These are phyloP conservation scores for Pseudogymnoascus sp. DNA, from an alignment of 2,329 filamentous ascomycete species.

Conservation along the genomic window DNA sequence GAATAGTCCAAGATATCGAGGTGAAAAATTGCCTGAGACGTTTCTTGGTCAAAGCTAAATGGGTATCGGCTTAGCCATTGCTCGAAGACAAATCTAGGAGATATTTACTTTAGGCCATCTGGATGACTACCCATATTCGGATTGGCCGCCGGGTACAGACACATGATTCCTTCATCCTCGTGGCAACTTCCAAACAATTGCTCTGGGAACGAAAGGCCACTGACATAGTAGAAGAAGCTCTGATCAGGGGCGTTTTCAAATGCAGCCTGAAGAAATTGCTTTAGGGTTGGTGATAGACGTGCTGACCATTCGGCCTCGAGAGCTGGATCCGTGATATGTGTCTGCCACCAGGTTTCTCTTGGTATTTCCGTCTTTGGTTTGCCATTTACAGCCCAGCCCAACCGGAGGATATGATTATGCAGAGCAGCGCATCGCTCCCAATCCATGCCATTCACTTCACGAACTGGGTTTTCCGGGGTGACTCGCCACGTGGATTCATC, in stretches of 20 bases:
- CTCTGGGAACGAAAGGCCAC: conserved; percentile 9
- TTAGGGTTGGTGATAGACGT: conserved; percentile 14
- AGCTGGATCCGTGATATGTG: conserved; percentile 9
- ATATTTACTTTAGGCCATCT: conserved; percentile 10
- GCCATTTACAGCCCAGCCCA: conserved; percentile 11
- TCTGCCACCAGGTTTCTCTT: conserved; percentile 14
- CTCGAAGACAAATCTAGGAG: neutral
- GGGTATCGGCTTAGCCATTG: neutral
- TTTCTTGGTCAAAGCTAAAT: conserved; percentile 15
- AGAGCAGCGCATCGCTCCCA: conserved; percentile 17
- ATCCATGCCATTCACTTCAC: conserved; percentile 14
- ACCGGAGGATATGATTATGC: conserved; percentile 14
- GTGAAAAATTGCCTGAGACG: conserved; percentile 14
- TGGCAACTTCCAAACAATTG: conserved; percentile 9
- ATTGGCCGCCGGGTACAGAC: conserved; percentile 12
- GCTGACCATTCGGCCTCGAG: conserved; percentile 13
- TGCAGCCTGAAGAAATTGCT: conserved; percentile 14
- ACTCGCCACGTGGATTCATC: conserved; percentile 1
- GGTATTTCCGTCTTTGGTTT: conserved; percentile 8
- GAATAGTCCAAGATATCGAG: conserved; percentile 2
- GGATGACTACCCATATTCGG: conserved; percentile 10
- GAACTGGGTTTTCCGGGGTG: conserved; percentile 7
- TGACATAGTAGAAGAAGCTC: conserved; percentile 16
- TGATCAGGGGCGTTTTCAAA: conserved; percentile 9
- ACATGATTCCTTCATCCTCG: conserved; percentile 10